phyloP scores from a whole-genome alignment of 2,329 filamentous ascomycete genomes.

The Botryotinia calthae region DNA sequence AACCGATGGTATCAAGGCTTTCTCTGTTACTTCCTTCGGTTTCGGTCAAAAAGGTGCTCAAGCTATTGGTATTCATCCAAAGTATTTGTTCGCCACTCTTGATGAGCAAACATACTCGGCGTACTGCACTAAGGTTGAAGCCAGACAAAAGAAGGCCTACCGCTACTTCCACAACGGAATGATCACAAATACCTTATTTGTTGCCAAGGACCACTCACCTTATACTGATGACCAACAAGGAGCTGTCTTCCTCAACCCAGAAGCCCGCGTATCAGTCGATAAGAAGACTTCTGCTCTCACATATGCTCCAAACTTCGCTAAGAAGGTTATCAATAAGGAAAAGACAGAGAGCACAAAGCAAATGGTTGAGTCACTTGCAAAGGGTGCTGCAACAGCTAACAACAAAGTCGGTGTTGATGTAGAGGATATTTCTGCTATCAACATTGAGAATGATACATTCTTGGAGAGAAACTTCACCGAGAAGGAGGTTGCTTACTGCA shows the following conservation, averaged over 20 bases:
- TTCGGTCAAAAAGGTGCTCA: constrained; percentile 99
- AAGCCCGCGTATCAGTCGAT: constrained; percentile 79
- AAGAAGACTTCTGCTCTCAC: constrained; percentile 80
- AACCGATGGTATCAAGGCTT: constrained; percentile 97
- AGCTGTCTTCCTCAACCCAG: constrained; percentile 89
- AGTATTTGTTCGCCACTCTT: constrained; percentile 92
- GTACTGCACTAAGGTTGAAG: constrained; percentile 86
- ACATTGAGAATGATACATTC: constrained; percentile 92
- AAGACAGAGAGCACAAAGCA: constrained; percentile 56
- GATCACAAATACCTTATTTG: constrained; percentile 97
- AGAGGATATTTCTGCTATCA: constrained; percentile 82
- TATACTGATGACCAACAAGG: constrained; percentile 86
- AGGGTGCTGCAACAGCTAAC: constrained; percentile 56
- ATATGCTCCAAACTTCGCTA: constrained; percentile 65
- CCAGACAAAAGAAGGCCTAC: constrained; percentile 97
- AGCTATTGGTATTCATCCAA: constrained; percentile 93
- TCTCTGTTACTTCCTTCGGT: constrained; percentile 97
- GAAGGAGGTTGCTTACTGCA: constrained; percentile 83
- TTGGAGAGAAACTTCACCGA: constrained; percentile 91
- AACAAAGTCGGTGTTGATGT: constrained; percentile 93
- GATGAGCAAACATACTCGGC: constrained; percentile 77
- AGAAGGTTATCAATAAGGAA: constrained; percentile 59
- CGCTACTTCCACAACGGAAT: constrained; percentile 97
- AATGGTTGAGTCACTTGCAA: constrained; percentile 75
- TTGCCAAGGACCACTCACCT: constrained; percentile 87